Evolutionary conservation across 2,329 filamentous ascomycete species (phyloP).

Genomic region (Beauveria medogensis): DNA sequence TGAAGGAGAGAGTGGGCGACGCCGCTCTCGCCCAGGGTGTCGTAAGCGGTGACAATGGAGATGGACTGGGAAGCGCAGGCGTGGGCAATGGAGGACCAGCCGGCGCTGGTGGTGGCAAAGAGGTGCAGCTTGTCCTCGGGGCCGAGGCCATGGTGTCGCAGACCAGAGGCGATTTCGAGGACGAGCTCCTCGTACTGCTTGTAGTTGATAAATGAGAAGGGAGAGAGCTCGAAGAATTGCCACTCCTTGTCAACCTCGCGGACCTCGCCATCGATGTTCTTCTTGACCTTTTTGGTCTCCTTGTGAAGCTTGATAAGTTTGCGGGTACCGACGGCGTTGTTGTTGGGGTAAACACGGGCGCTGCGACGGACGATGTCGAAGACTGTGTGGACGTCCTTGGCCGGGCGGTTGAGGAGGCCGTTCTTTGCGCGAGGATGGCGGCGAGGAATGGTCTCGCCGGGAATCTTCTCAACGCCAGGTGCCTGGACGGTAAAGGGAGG

Average conservation of each 20-base stretch:
- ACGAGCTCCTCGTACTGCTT: slow-evolving; percentile 67
- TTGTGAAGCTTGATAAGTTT: slow-evolving; percentile 69
- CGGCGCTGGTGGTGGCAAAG: slow-evolving; percentile 73
- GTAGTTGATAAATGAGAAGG: slow-evolving; percentile 70
- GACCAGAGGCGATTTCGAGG: slow-evolving; percentile 61
- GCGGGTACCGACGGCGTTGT: slow-evolving; percentile 61
- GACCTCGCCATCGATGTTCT: slow-evolving; percentile 74
- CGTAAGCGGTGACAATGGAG: slow-evolving; percentile 89
- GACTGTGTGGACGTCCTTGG: slow-evolving; percentile 64
- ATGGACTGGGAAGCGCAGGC: slow-evolving; percentile 74
- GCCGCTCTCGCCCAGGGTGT: slow-evolving; percentile 78
- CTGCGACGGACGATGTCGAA: slow-evolving; percentile 70
- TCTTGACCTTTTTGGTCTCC: slow-evolving; percentile 85
- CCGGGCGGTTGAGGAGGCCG: slow-evolving; percentile 56
- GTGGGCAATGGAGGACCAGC: slow-evolving; percentile 81
- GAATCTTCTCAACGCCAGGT: slow-evolving; percentile 56
- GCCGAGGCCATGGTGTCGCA: slow-evolving; percentile 65
- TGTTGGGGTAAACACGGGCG: slow-evolving; percentile 53
- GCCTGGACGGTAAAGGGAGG: slow-evolving; percentile 70
- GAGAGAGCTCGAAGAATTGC: slow-evolving; percentile 78
- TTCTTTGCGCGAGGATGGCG: slow-evolving; percentile 65
- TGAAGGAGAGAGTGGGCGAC: slow-evolving; percentile 80
- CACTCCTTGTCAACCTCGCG: slow-evolving; percentile 82
- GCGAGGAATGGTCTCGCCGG: slow-evolving; percentile 79
- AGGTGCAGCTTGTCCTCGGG: slow-evolving; percentile 66